Evolutionary conservation across 495 filamentous ascomycete species (phyloP).

Genomic region (Cenococcum geophilum): DNA sequence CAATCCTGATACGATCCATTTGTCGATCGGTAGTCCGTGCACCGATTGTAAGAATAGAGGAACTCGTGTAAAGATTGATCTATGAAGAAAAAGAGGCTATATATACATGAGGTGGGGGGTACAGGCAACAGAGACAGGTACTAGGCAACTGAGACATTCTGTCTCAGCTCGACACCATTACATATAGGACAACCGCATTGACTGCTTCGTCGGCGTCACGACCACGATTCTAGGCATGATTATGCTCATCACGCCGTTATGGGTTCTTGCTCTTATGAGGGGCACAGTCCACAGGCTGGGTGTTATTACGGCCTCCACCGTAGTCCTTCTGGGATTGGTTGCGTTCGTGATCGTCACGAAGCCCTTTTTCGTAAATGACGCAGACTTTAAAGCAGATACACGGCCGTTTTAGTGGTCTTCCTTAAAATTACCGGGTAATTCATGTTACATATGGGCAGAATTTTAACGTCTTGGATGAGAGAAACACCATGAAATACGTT

Average conservation of each 20-base stretch:
- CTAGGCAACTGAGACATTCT: no score
- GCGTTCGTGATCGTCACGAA: background rate
- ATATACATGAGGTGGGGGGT: no score
- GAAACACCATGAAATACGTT: background rate
- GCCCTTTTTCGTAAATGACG: background rate
- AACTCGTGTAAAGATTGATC: no score
- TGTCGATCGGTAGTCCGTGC: no score
- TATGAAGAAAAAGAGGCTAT: no score
- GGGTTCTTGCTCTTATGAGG: slow-evolving; percentile 2
- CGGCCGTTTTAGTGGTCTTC: slow-evolving; percentile 17
- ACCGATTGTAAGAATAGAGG: no score
- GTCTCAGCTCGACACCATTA: no score
- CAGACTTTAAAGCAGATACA: no score
- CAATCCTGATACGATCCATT: background rate
- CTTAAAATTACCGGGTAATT: slow-evolving; percentile 7
- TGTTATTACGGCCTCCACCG: slow-evolving; percentile 12
- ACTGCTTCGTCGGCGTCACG: background rate
- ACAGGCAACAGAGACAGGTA: no score
- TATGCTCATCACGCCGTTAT: slow-evolving; percentile 13
- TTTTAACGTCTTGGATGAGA: background rate
- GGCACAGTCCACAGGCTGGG: slow-evolving; percentile 12
- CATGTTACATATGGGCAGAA: no score
- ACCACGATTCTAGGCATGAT: slow-evolving; percentile 7
- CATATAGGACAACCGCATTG: slow-evolving; percentile 6
- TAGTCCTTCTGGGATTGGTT: background rate